Evolutionary conservation across 148 eudicot genomes (phyloP), one percentile per base, ranked within the genome.

Genomic region (Chenopodium suecicum): DNA sequence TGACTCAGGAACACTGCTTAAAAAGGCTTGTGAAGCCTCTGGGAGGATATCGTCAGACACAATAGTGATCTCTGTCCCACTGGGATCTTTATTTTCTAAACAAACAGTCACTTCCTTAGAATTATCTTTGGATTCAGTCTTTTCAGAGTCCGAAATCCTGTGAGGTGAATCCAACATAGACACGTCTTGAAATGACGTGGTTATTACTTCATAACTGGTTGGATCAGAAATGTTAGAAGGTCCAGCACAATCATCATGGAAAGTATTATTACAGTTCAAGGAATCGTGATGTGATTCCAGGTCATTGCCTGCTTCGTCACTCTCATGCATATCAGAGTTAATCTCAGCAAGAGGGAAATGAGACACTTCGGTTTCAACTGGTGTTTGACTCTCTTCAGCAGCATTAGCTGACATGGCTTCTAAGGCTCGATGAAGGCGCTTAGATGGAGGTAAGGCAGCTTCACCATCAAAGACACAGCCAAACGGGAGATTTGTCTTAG

Each of bases 381-480:
- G 50, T 29, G 83, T 76, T 81, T 79, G 78, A 79, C 80, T 83
- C 88, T 88, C 94, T 85, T 91, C 99, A 65, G 89, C 94, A 84
- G 88, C 95, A 90, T 96, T 90, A 78, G 98, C 99, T 80, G 98
- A 94, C 99, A 96, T 96, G 23, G 98, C 99, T 87, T 94, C 98
- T 85, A 96, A 82, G 76, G 99, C 99, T 77, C 99, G 92, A 82
- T 94, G 95, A 25, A 96, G 92, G 72, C 99, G 98, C 87, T 96
- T 96, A 9, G 95, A 94, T 68, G 98, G 99, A 72, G 99, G 99
- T 86, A 96, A 86, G 73, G 95, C 94, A 86, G 99, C 94, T 87
- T 96, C 99, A 82, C 88, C 98, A 82, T 94, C 95, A 76, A 88
- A 85, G 74, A 86, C 88, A 83, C 89, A 67, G 77, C 85, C 86